Conservation (phyloP, 331 rosid species). For the Dryas integrifolia region DNA sequence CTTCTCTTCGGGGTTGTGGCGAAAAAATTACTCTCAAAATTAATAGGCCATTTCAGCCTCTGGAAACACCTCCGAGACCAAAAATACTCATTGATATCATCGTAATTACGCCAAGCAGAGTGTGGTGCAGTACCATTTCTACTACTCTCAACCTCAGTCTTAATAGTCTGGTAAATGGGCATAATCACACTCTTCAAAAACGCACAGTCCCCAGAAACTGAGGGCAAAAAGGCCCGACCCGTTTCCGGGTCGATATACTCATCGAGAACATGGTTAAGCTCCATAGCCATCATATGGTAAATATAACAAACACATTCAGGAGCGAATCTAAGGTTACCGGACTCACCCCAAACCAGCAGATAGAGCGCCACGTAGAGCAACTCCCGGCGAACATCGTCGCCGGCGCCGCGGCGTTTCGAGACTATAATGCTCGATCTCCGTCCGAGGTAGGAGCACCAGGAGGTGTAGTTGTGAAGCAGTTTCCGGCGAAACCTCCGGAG, state of each 20-base stretch:
- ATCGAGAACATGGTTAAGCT: conserved; percentile 59
- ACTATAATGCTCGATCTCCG: conserved; percentile 43
- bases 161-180: conserved; percentile 66
- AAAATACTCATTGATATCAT: conserved; percentile 85
- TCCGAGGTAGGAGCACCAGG: conserved; percentile 82
- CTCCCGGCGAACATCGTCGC: conserved; percentile 51
- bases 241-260: conserved; percentile 54
- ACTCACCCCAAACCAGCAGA: conserved; percentile 85
- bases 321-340: conserved; percentile 72
- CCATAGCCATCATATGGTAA: conserved; percentile 81
- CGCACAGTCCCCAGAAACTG: conserved; percentile 54
- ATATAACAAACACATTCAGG: conserved; percentile 82
- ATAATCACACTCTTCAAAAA: conserved; percentile 69
- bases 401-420: conserved; percentile 31
- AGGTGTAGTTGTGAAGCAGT: conserved; percentile 60
- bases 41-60: conserved; percentile 64
- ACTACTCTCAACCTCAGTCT: conserved; percentile 65
- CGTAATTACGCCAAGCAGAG: conserved; percentile 94
- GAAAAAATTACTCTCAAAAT: conserved; percentile 53
- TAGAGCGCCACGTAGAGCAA: conserved; percentile 69
- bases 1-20: conserved; percentile 48
- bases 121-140: conserved; percentile 84
- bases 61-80: conserved; percentile 88
- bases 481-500: conserved; percentile 51
- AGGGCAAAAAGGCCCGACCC: conserved; percentile 56